phyloP scores from a whole-genome alignment of 2,329 filamentous ascomycete species.

The Thyridium curvatum region DNA sequence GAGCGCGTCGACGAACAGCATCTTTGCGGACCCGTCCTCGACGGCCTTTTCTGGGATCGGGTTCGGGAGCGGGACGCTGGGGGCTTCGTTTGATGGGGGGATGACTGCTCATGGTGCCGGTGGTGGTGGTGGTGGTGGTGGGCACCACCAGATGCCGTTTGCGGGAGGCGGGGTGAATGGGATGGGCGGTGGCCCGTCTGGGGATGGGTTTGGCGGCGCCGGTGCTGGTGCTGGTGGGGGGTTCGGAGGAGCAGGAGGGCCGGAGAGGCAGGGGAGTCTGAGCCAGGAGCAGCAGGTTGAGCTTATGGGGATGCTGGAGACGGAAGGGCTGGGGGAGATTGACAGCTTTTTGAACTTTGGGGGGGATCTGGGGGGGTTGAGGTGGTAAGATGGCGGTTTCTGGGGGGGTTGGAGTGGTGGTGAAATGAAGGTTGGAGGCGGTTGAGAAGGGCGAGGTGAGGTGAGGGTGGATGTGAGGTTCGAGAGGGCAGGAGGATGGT shows the following conservation, averaged over 20 bases:
- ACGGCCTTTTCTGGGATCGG: constrained; percentile 13
- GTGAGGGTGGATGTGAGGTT: too few species aligned
- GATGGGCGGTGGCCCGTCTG: too few species aligned
- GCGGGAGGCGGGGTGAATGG: too few species aligned
- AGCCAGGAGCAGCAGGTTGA: constrained; percentile 78
- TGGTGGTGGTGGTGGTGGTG: constrained; percentile 7
- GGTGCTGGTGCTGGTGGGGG: constrained; percentile 8
- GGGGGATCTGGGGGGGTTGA: constrained; percentile 16
- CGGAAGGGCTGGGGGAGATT: constrained; percentile 56
- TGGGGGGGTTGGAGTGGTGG: constrained; percentile 8
- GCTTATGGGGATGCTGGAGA: constrained; percentile 75
- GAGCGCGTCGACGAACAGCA: constrained; percentile 25
- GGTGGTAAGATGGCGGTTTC: background rate
- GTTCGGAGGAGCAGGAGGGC: constrained; percentile 7
- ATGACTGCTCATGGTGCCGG: constrained; percentile 1
- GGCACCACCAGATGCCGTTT: too few species aligned
- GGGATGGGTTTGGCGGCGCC: background rate
- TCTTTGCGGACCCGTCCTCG: constrained; percentile 11
- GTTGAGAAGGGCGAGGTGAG: too few species aligned
- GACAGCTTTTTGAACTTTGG: constrained; percentile 49
- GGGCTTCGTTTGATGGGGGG: background rate
- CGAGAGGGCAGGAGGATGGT: too few species aligned
- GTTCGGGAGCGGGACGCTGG: constrained; percentile 4
- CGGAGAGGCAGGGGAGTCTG: constrained; percentile 59
- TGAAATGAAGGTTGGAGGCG: background rate